Conservation (phyloP, 768 basidiomycete species). For the Trametes gibbosa region DNA sequence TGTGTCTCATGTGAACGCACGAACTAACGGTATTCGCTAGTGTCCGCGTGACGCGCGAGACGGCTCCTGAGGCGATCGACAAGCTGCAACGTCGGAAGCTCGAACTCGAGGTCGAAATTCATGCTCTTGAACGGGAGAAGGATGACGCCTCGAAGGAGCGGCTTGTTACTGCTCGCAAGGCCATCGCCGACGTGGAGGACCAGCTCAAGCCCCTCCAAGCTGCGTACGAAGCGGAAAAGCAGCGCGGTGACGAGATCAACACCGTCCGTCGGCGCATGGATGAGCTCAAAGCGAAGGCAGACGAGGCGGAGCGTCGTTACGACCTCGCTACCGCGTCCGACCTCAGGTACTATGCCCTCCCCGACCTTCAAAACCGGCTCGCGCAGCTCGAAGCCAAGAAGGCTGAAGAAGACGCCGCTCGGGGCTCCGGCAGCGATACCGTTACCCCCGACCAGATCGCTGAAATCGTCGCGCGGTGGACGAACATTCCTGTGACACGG, state of each 20-base stretch:
- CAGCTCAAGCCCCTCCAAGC: slow-evolving; percentile 78
- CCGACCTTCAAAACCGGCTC: slow-evolving; percentile 77
- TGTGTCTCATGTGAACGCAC: not conserved
- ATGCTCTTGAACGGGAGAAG: slow-evolving; percentile 91
- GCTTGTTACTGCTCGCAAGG: slow-evolving; percentile 67
- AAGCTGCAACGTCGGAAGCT: slow-evolving; percentile 84
- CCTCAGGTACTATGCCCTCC: slow-evolving; percentile 87
- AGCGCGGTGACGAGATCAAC: slow-evolving; percentile 77
- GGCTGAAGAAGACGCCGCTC: slow-evolving; percentile 60
- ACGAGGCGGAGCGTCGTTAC: slow-evolving; percentile 87
- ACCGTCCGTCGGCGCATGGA: slow-evolving; percentile 78
- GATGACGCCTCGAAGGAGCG: slow-evolving; percentile 86
- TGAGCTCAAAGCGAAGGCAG: slow-evolving; percentile 86
- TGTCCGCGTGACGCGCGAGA: slow-evolving; percentile 90
- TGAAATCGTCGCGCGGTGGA: slow-evolving; percentile 93
- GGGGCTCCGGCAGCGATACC: slow-evolving; percentile 53
- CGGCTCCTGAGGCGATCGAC: slow-evolving; percentile 91
- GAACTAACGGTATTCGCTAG: slow-evolving; percentile 35
- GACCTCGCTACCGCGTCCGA: slow-evolving; percentile 82
- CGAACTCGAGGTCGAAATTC: slow-evolving; percentile 92
- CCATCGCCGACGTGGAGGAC: slow-evolving; percentile 82
- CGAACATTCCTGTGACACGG: slow-evolving; percentile 84
- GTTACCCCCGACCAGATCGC: slow-evolving; percentile 91
- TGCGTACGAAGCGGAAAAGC: slow-evolving; percentile 85
- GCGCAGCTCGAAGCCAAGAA: slow-evolving; percentile 72